Percentiles rank a stretch among this genome's conserved stretches.
Evolutionary conservation across 169 alveolate genomes (phyloP).

Genomic region (Babesia sp.): DNA sequence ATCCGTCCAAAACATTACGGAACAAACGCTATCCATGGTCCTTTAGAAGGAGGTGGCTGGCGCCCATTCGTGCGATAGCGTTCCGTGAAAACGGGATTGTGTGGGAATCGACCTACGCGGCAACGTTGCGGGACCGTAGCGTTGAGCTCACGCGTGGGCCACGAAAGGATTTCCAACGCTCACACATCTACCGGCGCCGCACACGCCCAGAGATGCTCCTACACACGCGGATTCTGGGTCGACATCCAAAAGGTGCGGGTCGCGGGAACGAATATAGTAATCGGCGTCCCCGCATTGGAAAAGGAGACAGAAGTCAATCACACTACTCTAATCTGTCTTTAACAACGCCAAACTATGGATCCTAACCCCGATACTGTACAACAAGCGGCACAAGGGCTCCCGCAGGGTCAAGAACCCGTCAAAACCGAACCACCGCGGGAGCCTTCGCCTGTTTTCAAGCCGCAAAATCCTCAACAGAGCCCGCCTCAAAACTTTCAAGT

Average conservation of each 20-base stretch:
- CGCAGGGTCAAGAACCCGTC: slow-evolving; percentile 18
- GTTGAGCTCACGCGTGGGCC: slow-evolving; percentile 6
- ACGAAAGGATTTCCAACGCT: neutral
- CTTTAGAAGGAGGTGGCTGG: slow-evolving; percentile 5
- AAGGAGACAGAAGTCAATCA: neutral
- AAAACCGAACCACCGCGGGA: slow-evolving; percentile 10
- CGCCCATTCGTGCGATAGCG: neutral
- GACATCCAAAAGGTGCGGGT: neutral
- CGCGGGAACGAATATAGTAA: neutral
- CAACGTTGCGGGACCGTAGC: neutral
- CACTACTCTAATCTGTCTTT: neutral
- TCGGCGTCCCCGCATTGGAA: neutral
- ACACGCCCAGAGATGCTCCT: slow-evolving; percentile 1
- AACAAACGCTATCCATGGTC: neutral
- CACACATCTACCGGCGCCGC: neutral
- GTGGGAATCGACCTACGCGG: neutral
- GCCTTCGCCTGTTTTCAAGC: neutral
- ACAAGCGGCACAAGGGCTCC: neutral
- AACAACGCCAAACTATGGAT: neutral
- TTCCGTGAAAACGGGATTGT: slow-evolving; percentile 3
- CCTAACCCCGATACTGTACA: neutral
- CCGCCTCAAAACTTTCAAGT: slow-evolving; percentile 10
- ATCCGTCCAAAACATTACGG: neutral
- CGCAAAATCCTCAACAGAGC: neutral
- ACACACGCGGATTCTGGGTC: slow-evolving; percentile 23